These are phyloP conservation scores for Allomyces javanicus DNA, from an alignment of 192 early-diverging fungal species.

Conservation along the genomic window DNA sequence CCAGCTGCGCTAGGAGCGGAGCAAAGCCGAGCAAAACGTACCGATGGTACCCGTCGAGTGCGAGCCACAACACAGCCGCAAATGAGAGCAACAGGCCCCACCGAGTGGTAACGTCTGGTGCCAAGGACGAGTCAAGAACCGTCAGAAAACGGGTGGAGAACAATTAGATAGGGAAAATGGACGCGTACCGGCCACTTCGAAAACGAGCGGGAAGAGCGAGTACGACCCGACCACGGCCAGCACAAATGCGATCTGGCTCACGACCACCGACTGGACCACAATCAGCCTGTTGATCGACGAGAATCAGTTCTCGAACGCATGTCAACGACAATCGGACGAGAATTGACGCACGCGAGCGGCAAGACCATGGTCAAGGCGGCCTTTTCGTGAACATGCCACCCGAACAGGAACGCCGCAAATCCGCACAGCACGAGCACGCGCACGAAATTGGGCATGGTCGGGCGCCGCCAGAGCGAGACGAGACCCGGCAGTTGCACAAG, in stretches of 20 bases:
- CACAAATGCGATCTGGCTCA: constrained; percentile 6
- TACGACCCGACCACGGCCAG: constrained; percentile 18
- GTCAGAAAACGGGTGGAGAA: too few relatives aligned
- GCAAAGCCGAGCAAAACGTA: too few relatives aligned
- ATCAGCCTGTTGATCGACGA: neutral
- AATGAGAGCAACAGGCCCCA: too few relatives aligned
- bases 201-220: constrained; percentile 22
- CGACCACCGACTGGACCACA: constrained; percentile 8
- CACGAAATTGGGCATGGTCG: constrained; percentile 41
- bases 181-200: constrained; percentile 7
- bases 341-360: constrained; percentile 11
- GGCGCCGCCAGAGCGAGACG: constrained; percentile 28
- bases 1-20: too few relatives aligned
- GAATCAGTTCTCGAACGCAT: neutral
- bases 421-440: constrained; percentile 56
- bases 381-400: constrained; percentile 99
- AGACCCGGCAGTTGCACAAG: constrained; percentile 45
- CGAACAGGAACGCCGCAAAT: constrained; percentile 77
- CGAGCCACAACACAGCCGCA: too few relatives aligned
- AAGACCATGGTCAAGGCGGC: constrained; percentile 57
- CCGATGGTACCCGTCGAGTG: too few relatives aligned
- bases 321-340: constrained; percentile 2
- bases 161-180: too few relatives aligned
- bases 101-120: too few relatives aligned
- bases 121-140: too few relatives aligned